Evolutionary conservation across 305 asterid species (phyloP), one percentile per base, ranked within the genome.

Genomic region (Fraxinus albicans): DNA sequence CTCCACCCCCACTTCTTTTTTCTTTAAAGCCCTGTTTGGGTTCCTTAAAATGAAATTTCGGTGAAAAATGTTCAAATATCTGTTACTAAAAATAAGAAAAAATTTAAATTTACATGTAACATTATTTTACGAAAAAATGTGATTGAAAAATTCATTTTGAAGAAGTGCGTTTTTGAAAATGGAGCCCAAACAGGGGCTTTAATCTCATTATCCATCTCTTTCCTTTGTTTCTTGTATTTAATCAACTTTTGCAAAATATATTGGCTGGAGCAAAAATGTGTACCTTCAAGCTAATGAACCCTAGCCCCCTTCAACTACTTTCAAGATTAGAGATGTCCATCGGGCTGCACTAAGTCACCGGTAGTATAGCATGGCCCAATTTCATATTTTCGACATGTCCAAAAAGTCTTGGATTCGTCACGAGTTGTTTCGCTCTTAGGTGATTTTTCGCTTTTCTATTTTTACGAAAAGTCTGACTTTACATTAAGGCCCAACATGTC

Each of bases 221-320:
- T 85, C 87, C 77, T 73, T 82, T 79, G 82, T 38, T 33, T 35
- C 13, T 31, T 8, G 6, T 78, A 38, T 73, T 74, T 7, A 78
- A 73, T 78, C 77, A 33, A 53, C 33, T 25, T 58, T 81, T 67
- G 82, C 31, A 8, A 38, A n/a, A 58, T 19, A 78, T 44, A 27
- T 6, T 44, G 10, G 44, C 15, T 21, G 63, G 74, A 73, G 29
- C 80, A 69, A 72, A 80, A 72, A 35, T 80, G 34, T 83, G 69
- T 58, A 55, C 69, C 69, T 19, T 58, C 29, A 17, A 17, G 21
- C 63, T 17, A 50, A 15, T 50, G 21, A 50, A 58, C 12, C 69
- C 69, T 58, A 21, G 69, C 25, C 69, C 29, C 25, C 50, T 40
- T 9, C 47, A 40, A 40, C 65, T 1, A n/a, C 25, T 55, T 55